These are phyloP conservation scores for Penicillium sp. DNA, from an alignment of 2,329 filamentous ascomycete genomes.

Conservation along the genomic window DNA sequence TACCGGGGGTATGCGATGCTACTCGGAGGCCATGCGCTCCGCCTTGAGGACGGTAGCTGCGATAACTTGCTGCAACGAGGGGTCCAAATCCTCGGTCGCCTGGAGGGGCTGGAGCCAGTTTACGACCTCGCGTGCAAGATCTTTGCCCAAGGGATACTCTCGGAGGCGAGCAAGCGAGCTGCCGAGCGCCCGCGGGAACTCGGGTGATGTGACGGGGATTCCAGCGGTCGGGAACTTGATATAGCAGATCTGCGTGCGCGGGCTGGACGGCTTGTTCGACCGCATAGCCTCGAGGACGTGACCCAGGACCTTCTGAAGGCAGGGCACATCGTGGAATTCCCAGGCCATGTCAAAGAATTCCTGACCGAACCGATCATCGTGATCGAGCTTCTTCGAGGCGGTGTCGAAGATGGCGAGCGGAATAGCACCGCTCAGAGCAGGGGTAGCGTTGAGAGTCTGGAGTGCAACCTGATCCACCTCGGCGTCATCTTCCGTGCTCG, in stretches of 20 bases:
- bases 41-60: constrained; percentile 39
- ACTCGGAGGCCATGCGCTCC: constrained; percentile 30
- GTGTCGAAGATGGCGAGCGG: constrained; percentile 89
- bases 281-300: constrained; percentile 69
- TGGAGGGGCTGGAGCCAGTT: constrained; percentile 51
- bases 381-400: constrained; percentile 74
- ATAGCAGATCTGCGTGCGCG: constrained; percentile 68
- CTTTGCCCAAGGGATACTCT: constrained; percentile 45
- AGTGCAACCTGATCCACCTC: constrained; percentile 58
- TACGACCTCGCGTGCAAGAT: constrained; percentile 50
- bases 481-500: constrained; percentile 54
- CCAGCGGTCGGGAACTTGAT: constrained; percentile 71
- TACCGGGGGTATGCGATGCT: constrained; percentile 16
- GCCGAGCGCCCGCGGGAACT: constrained; percentile 72
- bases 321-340: constrained; percentile 66
- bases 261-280: constrained; percentile 59
- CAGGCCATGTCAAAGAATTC: constrained; percentile 80
- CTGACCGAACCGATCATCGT: constrained; percentile 65
- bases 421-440: constrained; percentile 88
- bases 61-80: constrained; percentile 56
- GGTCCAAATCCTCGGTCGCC: constrained; percentile 51
- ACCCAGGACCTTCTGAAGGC: constrained; percentile 66
- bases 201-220: constrained; percentile 61
- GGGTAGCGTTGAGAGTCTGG: constrained; percentile 67
- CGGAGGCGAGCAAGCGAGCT: constrained; percentile 65